A percentile compares a stretch with the other conserved stretches of the same genome.
Evolutionary conservation across 2,329 filamentous ascomycete genomes (phyloP).

Genomic region (Pseudogymnoascus destructans): DNA sequence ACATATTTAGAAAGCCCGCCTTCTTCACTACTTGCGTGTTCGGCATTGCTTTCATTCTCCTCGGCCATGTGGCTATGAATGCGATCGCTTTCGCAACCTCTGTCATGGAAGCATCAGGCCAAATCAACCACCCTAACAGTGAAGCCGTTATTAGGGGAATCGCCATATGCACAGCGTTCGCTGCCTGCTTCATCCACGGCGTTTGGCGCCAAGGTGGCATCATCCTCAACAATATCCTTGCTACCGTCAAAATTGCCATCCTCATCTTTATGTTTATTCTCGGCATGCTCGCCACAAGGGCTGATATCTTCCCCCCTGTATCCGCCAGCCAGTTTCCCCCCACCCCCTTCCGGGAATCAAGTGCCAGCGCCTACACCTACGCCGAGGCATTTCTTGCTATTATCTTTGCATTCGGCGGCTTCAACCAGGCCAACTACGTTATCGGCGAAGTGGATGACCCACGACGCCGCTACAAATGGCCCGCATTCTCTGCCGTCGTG

Average conservation of each 20-base stretch:
- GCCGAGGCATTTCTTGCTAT: constrained; percentile 32
- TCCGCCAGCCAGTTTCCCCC: neutral
- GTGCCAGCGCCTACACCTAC: constrained; percentile 21
- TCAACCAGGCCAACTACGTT: constrained; percentile 34
- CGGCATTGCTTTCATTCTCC: constrained; percentile 21
- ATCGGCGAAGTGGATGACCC: constrained; percentile 30
- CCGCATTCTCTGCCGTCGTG: constrained; percentile 26
- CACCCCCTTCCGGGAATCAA: neutral
- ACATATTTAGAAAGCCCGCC: constrained; percentile 30
- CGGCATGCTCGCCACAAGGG: constrained; percentile 21
- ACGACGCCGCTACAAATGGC: constrained; percentile 26
- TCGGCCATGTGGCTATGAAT: constrained; percentile 38
- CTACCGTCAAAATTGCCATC: constrained; percentile 35
- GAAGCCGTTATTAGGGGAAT: constrained; percentile 32
- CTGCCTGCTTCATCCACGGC: constrained; percentile 36
- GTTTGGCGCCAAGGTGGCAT: constrained; percentile 38
- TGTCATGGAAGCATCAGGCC: constrained; percentile 28
- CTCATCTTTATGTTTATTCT: constrained; percentile 33
- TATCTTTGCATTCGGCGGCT: constrained; percentile 31
- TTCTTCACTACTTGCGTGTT: constrained; percentile 33
- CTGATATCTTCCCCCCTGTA: neutral
- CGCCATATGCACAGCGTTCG: constrained; percentile 32
- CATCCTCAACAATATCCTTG: constrained; percentile 37
- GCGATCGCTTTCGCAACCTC: constrained; percentile 34
- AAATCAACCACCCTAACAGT: constrained; percentile 15